Evolutionary conservation across 139 green algal species (phyloP).

Genomic region (Haematococcus lacustris): DNA sequence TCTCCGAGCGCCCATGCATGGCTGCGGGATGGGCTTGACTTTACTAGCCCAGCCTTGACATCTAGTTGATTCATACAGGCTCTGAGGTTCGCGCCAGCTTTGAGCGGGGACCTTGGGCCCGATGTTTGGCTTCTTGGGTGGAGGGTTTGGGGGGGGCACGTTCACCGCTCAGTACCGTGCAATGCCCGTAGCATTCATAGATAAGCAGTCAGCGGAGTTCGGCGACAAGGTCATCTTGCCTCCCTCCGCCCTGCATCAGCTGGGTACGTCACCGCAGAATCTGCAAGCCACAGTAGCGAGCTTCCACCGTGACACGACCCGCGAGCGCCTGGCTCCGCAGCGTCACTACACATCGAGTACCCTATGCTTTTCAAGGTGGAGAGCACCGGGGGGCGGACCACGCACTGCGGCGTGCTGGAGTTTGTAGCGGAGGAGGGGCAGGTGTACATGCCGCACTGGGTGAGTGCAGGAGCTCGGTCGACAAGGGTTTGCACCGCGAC

Average conservation of each 20-base stretch:
- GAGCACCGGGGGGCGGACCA: slow-evolving; percentile 58
- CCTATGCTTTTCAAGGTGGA: slow-evolving; percentile 96
- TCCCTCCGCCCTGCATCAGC: slow-evolving; percentile 85
- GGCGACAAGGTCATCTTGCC: slow-evolving; percentile 97
- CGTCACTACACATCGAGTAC: slow-evolving; percentile 93
- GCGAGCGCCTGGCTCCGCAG: too few species aligned
- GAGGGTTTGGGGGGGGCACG: background rate
- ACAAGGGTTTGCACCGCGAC: too few species aligned
- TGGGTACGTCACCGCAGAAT: too few species aligned
- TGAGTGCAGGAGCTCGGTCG: too few species aligned
- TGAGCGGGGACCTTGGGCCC: too few species aligned
- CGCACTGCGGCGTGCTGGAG: slow-evolving; percentile 97
- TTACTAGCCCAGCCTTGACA: too few species aligned
- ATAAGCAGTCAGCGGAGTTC: slow-evolving; percentile 79
- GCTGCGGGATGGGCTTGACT: too few species aligned
- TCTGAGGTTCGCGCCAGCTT: too few species aligned
- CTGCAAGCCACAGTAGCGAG: too few species aligned
- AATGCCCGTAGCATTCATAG: slow-evolving; percentile 93
- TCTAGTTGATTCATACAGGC: too few species aligned
- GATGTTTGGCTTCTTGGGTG: slow-evolving; percentile 19
- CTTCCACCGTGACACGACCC: too few species aligned
- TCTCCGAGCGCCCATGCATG: too few species aligned
- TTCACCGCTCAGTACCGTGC: slow-evolving; percentile 81
- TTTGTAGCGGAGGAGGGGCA: slow-evolving; percentile 96
- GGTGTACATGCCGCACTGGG: slow-evolving; percentile 96